Percentiles rank a stretch among this genome's conserved stretches.
These are phyloP conservation scores for Meira nashicola DNA, from an alignment of 1,284 basidiomycete genomes.

Conservation along the genomic window DNA sequence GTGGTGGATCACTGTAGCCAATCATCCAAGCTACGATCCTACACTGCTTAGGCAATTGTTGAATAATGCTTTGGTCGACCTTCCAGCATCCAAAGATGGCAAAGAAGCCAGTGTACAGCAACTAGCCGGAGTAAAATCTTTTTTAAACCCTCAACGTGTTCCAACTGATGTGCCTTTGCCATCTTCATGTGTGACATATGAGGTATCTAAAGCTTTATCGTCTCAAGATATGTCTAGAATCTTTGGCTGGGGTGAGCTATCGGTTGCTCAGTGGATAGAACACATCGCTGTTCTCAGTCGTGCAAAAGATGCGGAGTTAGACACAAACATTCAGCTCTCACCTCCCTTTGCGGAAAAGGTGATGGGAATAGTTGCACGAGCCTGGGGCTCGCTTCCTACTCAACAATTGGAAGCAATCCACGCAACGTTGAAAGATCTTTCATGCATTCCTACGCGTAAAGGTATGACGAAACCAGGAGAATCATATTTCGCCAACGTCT, in stretches of 20 bases:
- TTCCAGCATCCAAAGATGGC: conserved; percentile 18
- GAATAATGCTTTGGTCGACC: conserved; percentile 33
- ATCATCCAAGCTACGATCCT: conserved; percentile 47
- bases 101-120: conserved; percentile 35
- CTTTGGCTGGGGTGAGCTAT: conserved; percentile 73
- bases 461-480: conserved; percentile 72
- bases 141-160: conserved; percentile 70
- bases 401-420: conserved; percentile 62
- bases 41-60: conserved; percentile 43
- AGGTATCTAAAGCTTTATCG: conserved; percentile 62
- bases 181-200: conserved; percentile 67
- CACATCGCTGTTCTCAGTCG: conserved; percentile 60
- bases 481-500: conserved; percentile 81
- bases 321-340: conserved; percentile 65
- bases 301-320: conserved; percentile 34
- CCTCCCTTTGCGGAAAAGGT: conserved; percentile 78
- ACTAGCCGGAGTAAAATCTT: conserved; percentile 67
- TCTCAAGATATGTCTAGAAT: conserved; percentile 46
- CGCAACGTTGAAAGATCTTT: conserved; percentile 61
- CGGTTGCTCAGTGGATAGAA: conserved; percentile 70
- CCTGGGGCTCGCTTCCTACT: conserved; percentile 69
- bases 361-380: conserved; percentile 65
- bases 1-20: conserved; percentile 77
- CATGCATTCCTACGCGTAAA: conserved; percentile 76
- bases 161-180: conserved; percentile 80